Evolutionary conservation across 306 rosid species (phyloP), one percentile per base, ranked within the genome.

Genomic region (Ammopiptanthus mongolicus): DNA sequence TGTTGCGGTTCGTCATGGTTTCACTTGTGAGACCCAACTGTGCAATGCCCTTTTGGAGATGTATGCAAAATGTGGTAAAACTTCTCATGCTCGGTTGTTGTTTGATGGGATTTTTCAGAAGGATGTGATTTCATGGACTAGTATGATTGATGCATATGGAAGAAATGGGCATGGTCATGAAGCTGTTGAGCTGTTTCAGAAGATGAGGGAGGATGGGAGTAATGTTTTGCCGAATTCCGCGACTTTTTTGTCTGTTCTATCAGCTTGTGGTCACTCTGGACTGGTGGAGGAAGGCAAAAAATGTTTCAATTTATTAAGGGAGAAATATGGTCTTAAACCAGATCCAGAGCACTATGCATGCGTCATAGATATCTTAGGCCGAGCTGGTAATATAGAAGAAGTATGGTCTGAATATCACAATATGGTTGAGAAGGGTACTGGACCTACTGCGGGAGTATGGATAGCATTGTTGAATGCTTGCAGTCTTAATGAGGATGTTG

Each of bases 51-150:
- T 84, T 74, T 48, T 86, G 51, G 88, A 85, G 63, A 89, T 88
- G 90, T 87, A 91, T 37, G 88, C 89, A 1, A 87, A 89, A 81
- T 87, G 91, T 68, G 91, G 94, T 73, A 77, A 77, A 60, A 53
- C 44, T 65, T 65, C 3, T 21, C 71, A 36, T 31, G 93, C 93
- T 23, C 75, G 78, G 22, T 46, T 6, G 34, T 66, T 86, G 78
- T 84, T 88, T 42, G 69, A 86, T 52, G 68, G 81, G 56, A 80
- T 84, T 71, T 23, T 22, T 77, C 71, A 46, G 6, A 86, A 83
- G 80, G 75, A 83, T 80, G 91, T 87, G 41, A 67, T 85, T 83
- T 83, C 91, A 2, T 89, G 89, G 89, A 87, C 89, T 15, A 81
- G 81, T 58, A 87, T 89, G 91, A 83, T 87, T 12, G 84, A 78